These are phyloP conservation scores for Mortierella hygrophila DNA, from an alignment of 192 early-diverging fungal genomes.

Conservation along the genomic window DNA sequence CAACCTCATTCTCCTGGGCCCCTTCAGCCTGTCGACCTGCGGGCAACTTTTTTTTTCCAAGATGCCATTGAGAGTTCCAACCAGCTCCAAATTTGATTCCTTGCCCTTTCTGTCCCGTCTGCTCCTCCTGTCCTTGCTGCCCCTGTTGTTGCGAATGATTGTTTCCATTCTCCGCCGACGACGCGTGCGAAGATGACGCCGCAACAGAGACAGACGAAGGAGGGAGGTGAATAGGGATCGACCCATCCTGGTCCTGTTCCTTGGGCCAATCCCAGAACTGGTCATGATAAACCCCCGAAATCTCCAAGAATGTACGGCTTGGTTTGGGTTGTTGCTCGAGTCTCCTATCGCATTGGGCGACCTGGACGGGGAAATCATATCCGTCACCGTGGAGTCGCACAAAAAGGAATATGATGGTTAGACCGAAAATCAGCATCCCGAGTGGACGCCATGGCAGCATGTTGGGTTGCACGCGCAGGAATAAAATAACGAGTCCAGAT, in stretches of 20 bases:
- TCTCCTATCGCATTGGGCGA: slow-evolving; percentile 6
- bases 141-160: background rate
- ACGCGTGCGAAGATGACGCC: background rate
- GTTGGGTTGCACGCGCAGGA: background rate
- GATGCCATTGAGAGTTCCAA: slow-evolving; percentile 29
- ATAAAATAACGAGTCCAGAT: no score
- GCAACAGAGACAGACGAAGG: background rate
- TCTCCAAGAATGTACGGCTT: slow-evolving; percentile 30
- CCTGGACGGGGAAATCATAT: slow-evolving; percentile 34
- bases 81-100: slow-evolving; percentile 15
- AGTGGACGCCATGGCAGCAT: slow-evolving; percentile 53
- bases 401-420: slow-evolving; percentile 49
- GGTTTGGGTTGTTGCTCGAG: slow-evolving; percentile 19
- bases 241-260: slow-evolving; percentile 1
- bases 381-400: slow-evolving; percentile 46
- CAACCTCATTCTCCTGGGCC: background rate
- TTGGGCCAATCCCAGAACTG: background rate
- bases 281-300: slow-evolving; percentile 24
- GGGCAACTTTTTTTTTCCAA: slow-evolving; percentile 20
- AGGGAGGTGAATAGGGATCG: background rate
- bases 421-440: slow-evolving; percentile 38
- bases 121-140: background rate
- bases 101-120: background rate
- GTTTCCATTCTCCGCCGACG: background rate
- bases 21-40: background rate